phyloP scores from a whole-genome alignment of 495 filamentous ascomycete genomes.

The Podospora pseudoanserina region DNA sequence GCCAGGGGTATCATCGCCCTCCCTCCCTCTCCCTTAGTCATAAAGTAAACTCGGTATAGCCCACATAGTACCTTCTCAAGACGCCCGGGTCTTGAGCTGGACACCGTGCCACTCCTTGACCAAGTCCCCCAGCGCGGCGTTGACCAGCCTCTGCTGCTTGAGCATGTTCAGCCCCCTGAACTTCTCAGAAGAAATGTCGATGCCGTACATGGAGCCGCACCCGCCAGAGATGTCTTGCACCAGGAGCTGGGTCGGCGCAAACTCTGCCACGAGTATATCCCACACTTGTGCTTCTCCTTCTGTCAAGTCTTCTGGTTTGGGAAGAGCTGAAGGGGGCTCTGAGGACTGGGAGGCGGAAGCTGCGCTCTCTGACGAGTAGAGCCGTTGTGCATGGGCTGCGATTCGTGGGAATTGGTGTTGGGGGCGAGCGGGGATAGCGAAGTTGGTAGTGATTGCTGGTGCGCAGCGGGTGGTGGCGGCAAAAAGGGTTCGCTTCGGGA shows the following conservation, averaged over 20 bases:
- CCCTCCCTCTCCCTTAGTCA: background rate
- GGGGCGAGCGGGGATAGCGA: background rate
- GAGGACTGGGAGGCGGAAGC: background rate
- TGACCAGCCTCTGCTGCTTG: conserved; percentile 70
- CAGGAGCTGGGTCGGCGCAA: conserved; percentile 44
- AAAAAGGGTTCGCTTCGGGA: conserved; percentile 6
- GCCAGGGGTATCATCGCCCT: conserved; percentile 11
- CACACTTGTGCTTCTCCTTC: conserved; percentile 46
- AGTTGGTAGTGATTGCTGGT: background rate
- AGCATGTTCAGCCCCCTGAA: conserved; percentile 65
- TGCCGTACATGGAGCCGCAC: conserved; percentile 74
- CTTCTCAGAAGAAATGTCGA: conserved; percentile 61
- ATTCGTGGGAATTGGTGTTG: background rate
- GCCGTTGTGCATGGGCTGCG: background rate
- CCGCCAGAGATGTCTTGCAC: conserved; percentile 78
- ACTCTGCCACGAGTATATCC: conserved; percentile 41
- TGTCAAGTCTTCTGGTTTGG: conserved; percentile 42
- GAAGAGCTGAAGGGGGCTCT: conserved; percentile 19
- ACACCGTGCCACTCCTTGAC: conserved; percentile 75
- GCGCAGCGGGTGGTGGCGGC: conserved; percentile 4
- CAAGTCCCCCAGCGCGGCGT: conserved; percentile 61
- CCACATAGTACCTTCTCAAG: conserved; percentile 15
- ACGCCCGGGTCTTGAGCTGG: conserved; percentile 60
- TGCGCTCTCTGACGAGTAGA: background rate
- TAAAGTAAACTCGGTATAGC: background rate